Evolutionary conservation across 1,284 basidiomycete species (phyloP).

Genomic region (Inonotus obliquus): DNA sequence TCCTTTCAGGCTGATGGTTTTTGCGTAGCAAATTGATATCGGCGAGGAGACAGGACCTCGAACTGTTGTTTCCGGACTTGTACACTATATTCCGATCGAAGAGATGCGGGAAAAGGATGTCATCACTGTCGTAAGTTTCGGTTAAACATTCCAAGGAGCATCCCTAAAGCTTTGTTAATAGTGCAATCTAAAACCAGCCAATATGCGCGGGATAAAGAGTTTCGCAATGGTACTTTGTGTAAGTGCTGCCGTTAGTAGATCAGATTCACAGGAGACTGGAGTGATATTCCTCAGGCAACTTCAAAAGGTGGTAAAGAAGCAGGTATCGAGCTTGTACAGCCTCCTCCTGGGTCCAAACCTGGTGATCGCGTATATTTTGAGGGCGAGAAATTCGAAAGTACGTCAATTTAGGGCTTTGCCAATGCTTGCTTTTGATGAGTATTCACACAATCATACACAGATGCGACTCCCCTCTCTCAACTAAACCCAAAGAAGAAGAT

Average conservation of each 20-base stretch:
- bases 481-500: slow-evolving; percentile 98
- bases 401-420: slow-evolving; percentile 24
- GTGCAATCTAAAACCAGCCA: slow-evolving; percentile 94
- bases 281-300: slow-evolving; percentile 55
- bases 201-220: slow-evolving; percentile 94
- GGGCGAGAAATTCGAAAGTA: slow-evolving; percentile 77
- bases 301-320: slow-evolving; percentile 85
- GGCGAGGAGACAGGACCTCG: slow-evolving; percentile 91
- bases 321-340: slow-evolving; percentile 88
- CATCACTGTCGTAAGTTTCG: slow-evolving; percentile 71
- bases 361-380: slow-evolving; percentile 95
- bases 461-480: slow-evolving; percentile 67
- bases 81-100: slow-evolving; percentile 93
- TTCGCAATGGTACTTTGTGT: slow-evolving; percentile 95
- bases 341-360: slow-evolving; percentile 81
- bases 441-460: slow-evolving; percentile 41
- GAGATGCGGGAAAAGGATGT: slow-evolving; percentile 84
- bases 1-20: neutral
- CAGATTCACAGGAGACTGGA: neutral
- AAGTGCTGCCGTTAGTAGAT: slow-evolving; percentile 26
- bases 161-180: slow-evolving; percentile 25
- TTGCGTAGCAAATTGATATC: slow-evolving; percentile 81
- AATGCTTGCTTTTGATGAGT: slow-evolving; percentile 1
- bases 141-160: slow-evolving; percentile 1
- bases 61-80: slow-evolving; percentile 92